A percentile compares a stretch with the other conserved stretches of the same genome.
Evolutionary conservation across 768 basidiomycete genomes (phyloP).

Genomic region (Cystofilobasidium capitatum): DNA sequence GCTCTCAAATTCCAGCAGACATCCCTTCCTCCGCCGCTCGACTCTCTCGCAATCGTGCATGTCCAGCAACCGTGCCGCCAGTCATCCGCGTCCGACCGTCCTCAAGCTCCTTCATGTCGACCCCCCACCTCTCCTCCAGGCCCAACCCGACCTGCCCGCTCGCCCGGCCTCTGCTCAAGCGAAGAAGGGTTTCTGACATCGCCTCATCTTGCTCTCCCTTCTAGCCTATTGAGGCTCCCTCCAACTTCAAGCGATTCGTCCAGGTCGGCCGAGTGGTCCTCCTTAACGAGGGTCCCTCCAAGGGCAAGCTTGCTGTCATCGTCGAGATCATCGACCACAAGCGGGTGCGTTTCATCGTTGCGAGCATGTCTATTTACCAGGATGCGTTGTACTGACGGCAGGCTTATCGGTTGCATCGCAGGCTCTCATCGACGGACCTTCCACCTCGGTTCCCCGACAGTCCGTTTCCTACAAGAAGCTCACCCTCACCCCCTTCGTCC

Average conservation of each 20-base stretch:
- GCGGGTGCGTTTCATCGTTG: conserved; percentile 54
- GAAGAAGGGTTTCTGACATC: conserved; percentile 12
- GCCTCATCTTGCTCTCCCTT: neutral
- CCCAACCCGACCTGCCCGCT: too few species aligned
- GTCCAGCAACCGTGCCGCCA: too few species aligned
- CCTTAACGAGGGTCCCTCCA: conserved; percentile 73
- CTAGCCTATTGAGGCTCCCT: conserved; percentile 47
- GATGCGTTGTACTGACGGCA: neutral
- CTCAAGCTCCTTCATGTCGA: neutral
- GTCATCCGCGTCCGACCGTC: neutral
- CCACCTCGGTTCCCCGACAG: conserved; percentile 84
- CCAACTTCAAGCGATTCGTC: conserved; percentile 92
- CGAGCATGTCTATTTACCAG: neutral
- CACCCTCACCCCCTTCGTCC: conserved; percentile 72
- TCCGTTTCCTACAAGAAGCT: conserved; percentile 84
- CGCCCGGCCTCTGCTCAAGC: too few species aligned
- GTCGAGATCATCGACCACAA: conserved; percentile 99
- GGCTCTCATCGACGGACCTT: conserved; percentile 94
- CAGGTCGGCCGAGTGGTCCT: conserved; percentile 99
- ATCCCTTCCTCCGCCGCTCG: too few species aligned
- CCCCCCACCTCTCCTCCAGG: neutral
- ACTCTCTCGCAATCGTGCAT: too few species aligned
- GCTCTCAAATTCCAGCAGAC: too few species aligned
- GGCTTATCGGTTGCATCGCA: conserved; percentile 37
- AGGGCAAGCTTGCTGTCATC: conserved; percentile 87